A percentile compares a stretch with the other conserved stretches of the same genome.
Conservation (phyloP, 202 grass and related monocot genomes). For the Musa balbisiana region DNA sequence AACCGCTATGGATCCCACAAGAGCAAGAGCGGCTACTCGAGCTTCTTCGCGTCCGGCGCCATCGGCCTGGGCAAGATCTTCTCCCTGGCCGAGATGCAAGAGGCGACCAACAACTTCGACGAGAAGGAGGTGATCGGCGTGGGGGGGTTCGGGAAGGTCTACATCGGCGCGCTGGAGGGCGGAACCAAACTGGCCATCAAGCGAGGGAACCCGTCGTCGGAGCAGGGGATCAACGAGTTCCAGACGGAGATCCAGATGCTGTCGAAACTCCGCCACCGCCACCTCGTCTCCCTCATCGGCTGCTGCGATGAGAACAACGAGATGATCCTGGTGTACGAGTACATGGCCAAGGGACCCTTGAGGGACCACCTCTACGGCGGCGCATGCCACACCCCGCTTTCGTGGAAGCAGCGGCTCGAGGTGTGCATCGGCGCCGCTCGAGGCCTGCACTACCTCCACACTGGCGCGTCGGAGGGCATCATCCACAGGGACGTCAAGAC, state of each 20-base stretch:
- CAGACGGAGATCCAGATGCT: conserved; percentile 5
- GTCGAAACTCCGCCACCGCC: conserved; percentile 10
- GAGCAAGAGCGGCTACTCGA: conserved; percentile 3
- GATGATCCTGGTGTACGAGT: conserved; percentile 18
- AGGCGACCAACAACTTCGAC: conserved; percentile 13
- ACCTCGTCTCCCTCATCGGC: conserved; percentile 16
- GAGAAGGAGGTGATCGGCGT: conserved; percentile 4
- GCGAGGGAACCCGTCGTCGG: conserved; percentile 5
- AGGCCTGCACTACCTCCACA: conserved; percentile 13
- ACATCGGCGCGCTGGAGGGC: background rate
- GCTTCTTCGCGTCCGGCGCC: background rate
- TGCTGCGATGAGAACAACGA: conserved; percentile 10
- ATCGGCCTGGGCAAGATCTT: conserved; percentile 1
- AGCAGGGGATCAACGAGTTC: conserved; percentile 17
- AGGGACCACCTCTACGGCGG: conserved; percentile 7
- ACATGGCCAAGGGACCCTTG: conserved; percentile 7
- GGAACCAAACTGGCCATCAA: conserved; percentile 1
- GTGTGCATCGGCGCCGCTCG: conserved; percentile 12
- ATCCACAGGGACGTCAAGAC: conserved; percentile 16
- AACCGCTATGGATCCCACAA: conserved; percentile 2
- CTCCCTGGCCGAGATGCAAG: background rate
- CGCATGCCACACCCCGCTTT: background rate
- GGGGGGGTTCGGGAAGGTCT: conserved; percentile 2
- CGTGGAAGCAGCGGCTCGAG: conserved; percentile 11
- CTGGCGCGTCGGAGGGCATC: conserved; percentile 3